These are phyloP conservation scores for Curvularia sp. DNA, from an alignment of 2,329 filamentous ascomycete species.

Conservation along the genomic window DNA sequence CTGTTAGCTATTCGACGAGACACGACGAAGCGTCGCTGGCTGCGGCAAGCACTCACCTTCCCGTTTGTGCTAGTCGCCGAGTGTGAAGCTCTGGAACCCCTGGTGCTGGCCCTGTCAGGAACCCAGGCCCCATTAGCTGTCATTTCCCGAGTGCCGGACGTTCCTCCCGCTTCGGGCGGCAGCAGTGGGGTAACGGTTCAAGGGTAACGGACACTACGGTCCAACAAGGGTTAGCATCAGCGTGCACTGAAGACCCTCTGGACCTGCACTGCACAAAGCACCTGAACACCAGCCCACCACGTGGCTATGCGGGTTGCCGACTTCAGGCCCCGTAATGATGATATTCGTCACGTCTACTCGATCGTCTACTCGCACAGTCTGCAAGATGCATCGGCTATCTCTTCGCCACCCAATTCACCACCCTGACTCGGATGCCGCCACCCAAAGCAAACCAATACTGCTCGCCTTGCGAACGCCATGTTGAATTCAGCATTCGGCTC, in stretches of 20 bases:
- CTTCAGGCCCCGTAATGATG: conserved; percentile 2
- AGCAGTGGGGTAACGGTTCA: conserved; percentile 16
- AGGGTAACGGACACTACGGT: conserved; percentile 10
- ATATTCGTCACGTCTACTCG: neutral
- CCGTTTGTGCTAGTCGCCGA: conserved; percentile 10
- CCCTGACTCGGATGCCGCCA: conserved; percentile 11
- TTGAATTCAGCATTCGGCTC: conserved; percentile 34
- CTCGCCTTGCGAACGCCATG: conserved; percentile 28
- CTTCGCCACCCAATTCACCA: conserved; percentile 3
- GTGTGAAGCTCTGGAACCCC: neutral
- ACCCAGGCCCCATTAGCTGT: conserved; percentile 5
- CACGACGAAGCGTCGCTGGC: neutral
- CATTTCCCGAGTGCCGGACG: conserved; percentile 12
- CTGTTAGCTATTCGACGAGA: neutral
- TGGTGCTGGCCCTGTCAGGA: conserved; percentile 13
- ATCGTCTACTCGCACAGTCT: neutral
- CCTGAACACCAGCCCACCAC: conserved; percentile 1
- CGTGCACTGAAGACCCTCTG: conserved; percentile 11
- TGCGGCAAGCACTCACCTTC: conserved; percentile 7
- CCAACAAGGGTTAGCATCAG: conserved; percentile 3
- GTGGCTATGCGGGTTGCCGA: conserved; percentile 13
- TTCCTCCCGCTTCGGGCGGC: conserved; percentile 17
- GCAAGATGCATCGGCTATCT: neutral
- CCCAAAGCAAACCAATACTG: neutral
- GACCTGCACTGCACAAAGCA: conserved; percentile 4